Evolutionary conservation across 306 rosid species (phyloP).

Genomic region (Echinosophora koreensis): DNA sequence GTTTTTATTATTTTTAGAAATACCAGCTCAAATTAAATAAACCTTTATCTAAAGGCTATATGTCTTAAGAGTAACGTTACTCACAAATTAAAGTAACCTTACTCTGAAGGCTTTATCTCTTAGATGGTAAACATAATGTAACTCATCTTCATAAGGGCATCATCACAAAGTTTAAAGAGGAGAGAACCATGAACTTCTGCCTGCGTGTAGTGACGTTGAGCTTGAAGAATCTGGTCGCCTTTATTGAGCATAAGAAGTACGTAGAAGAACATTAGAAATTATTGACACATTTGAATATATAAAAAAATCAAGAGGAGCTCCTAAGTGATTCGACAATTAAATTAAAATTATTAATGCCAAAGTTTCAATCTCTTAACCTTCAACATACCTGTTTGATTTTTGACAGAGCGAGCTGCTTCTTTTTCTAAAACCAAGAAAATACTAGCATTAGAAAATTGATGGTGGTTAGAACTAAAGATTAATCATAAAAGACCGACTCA

Average conservation of each 20-base stretch:
- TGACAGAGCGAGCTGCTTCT: background rate
- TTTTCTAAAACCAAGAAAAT: background rate
- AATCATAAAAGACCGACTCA: background rate
- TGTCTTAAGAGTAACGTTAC: too few species aligned
- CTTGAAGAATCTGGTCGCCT: slow-evolving; percentile 54
- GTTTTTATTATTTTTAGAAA: too few species aligned
- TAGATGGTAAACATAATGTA: background rate
- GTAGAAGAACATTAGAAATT: background rate
- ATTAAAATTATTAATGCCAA: background rate
- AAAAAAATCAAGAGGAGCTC: background rate
- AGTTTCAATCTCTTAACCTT: background rate
- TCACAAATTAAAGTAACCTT: background rate
- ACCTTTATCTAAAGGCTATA: too few species aligned
- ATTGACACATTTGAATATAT: background rate
- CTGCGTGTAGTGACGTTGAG: slow-evolving; percentile 55
- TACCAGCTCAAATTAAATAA: too few species aligned
- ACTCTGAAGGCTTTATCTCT: background rate
- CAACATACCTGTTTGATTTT: slow-evolving; percentile 34
- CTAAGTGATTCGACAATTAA: too few species aligned
- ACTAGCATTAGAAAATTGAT: background rate
- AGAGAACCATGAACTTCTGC: slow-evolving; percentile 63
- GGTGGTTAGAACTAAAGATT: background rate
- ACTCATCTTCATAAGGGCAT: slow-evolving; percentile 76
- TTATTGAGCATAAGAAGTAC: slow-evolving; percentile 8
- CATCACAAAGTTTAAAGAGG: slow-evolving; percentile 61